These are phyloP conservation scores for Candida dubliniensis DNA, from an alignment of 1,139 yeast species.

Conservation along the genomic window DNA sequence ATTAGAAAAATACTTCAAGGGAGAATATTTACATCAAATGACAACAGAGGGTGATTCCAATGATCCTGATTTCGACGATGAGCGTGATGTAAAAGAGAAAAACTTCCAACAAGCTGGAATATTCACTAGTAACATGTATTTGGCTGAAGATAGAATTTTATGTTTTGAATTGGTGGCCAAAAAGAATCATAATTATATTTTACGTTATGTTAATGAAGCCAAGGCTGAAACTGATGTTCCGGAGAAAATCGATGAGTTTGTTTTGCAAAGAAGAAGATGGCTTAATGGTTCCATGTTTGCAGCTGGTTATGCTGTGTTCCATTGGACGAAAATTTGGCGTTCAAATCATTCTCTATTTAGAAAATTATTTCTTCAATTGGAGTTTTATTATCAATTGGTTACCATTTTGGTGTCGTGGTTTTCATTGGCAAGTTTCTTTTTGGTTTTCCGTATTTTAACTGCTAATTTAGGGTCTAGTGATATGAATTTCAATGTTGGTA, in stretches of 20 bases:
- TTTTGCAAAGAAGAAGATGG: constrained; percentile 82
- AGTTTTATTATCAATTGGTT: constrained; percentile 67
- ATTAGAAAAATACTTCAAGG: constrained; percentile 74
- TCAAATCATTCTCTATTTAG: constrained; percentile 64
- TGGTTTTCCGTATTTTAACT: constrained; percentile 68
- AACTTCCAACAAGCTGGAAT: constrained; percentile 57
- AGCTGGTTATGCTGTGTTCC: constrained; percentile 71
- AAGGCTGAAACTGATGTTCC: constrained; percentile 87
- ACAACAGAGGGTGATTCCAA: constrained; percentile 26
- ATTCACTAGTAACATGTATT: constrained; percentile 79
- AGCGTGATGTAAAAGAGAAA: constrained; percentile 40
- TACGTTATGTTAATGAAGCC: constrained; percentile 73
- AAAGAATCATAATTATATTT: constrained; percentile 55
- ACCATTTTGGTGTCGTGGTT: constrained; percentile 77
- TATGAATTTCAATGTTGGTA: constrained; percentile 47
- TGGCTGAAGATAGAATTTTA: constrained; percentile 81
- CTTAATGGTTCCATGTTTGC: constrained; percentile 84
- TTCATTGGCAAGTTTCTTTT: constrained; percentile 71
- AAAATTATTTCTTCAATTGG: constrained; percentile 63
- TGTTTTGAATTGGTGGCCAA: constrained; percentile 86
- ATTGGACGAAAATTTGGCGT: constrained; percentile 69
- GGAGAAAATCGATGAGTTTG: constrained; percentile 66
- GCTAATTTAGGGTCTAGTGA: constrained; percentile 52
- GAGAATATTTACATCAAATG: constrained; percentile 65
- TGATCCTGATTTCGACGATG: constrained; percentile 43